phyloP scores from a whole-genome alignment of 1,284 basidiomycete genomes.

The Marasmius sp. region DNA sequence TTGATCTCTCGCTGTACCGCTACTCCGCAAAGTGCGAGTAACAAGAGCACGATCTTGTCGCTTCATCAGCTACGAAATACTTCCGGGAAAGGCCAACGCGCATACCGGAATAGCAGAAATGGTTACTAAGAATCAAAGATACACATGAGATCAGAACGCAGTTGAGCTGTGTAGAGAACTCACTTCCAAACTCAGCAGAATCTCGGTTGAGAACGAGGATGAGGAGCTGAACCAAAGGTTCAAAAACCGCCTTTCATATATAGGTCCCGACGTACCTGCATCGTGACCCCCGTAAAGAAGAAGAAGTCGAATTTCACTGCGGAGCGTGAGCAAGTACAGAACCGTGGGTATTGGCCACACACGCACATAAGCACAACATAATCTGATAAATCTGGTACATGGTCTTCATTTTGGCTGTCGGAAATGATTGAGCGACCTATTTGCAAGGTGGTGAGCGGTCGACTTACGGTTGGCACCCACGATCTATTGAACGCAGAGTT shows the following conservation, averaged over 20 bases:
- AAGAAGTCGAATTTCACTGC: slow-evolving; percentile 84
- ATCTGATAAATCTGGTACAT: slow-evolving; percentile 87
- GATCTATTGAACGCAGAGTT: slow-evolving; percentile 78
- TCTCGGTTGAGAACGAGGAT: slow-evolving; percentile 66
- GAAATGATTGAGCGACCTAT: neutral
- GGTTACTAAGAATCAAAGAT: slow-evolving; percentile 34
- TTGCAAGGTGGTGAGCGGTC: neutral
- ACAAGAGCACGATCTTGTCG: slow-evolving; percentile 54
- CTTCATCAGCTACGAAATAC: neutral
- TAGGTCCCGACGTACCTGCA: slow-evolving; percentile 56
- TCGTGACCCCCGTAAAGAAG: slow-evolving; percentile 80
- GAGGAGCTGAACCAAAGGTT: slow-evolving; percentile 49
- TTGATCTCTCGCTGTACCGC: slow-evolving; percentile 80
- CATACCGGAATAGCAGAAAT: slow-evolving; percentile 69
- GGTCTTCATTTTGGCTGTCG: slow-evolving; percentile 16
- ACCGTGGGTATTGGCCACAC: neutral
- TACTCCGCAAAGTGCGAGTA: slow-evolving; percentile 64
- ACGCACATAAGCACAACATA: slow-evolving; percentile 64
- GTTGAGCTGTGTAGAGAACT: neutral
- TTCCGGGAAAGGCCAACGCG: neutral
- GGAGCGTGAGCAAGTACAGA: neutral
- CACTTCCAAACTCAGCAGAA: slow-evolving; percentile 68
- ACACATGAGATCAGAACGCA: neutral
- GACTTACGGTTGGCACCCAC: slow-evolving; percentile 77
- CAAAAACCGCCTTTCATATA: slow-evolving; percentile 16